Evolutionary conservation across 306 rosid species (phyloP), one percentile per base, ranked within the genome.

Genomic region (Begonia fuchsioides): DNA sequence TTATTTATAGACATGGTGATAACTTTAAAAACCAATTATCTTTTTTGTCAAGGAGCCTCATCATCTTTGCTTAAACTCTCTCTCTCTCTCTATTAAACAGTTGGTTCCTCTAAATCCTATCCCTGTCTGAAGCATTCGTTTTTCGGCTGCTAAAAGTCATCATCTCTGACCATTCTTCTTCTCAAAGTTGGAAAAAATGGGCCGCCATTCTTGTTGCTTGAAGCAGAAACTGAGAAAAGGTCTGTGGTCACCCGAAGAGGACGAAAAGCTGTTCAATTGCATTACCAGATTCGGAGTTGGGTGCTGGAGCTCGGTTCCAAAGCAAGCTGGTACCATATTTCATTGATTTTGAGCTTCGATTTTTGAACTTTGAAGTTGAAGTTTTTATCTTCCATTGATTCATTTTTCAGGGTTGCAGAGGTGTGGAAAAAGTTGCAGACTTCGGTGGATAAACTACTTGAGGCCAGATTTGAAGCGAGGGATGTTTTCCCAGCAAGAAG

Each of bases 291-390:
- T 83, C 17, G 96, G 96, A 17, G 87, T 87, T 67, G 96, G 96
- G 9, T 87, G 96, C 72, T 87, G 96, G 96, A 87, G 96, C 54
- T 87, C 96, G 0, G 96, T 87, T 49, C 96, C 96, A 0, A 87
- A 87, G 61, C 87, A 67, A 54, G 96, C 96, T 41, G 96, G 96
- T 88, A 64, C 16, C 14, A 9, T 15, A 12, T 12, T 13, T 11
- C 12, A 19, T n/a, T 15, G 12, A 47, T 47, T 47, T 51, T 13
- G 5, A 15, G 5, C 18, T 2, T 12, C 15, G 9, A 12, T 47
- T 47, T 18, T 19, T 13, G 10, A 12, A 1, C 2, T 49, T 49
- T 52, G 12, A 12, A 18, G 11, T 51, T 66, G 49, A 13, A 44
- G 43, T 45, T 20, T 46, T 17, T 15, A n/a, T 47, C 6, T 13